Conservation (phyloP, 345 rosid genomes). For the Aethionema arabicum region DNA sequence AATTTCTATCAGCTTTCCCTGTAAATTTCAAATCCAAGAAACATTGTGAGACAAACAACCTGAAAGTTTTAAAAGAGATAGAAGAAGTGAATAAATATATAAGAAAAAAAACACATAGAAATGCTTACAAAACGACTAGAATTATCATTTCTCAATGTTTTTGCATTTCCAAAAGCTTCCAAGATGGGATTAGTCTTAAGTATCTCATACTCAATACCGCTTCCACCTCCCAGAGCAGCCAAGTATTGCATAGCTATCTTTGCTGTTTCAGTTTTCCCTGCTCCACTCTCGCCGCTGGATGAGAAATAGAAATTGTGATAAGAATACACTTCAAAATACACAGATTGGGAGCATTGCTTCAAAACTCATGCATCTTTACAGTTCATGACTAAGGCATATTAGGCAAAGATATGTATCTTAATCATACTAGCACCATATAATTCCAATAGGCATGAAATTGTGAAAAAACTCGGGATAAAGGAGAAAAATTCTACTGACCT, state of each 20-base stretch:
- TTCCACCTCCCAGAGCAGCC: slow-evolving; percentile 99
- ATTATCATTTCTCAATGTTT: slow-evolving; percentile 93
- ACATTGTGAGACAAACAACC: slow-evolving; percentile 13
- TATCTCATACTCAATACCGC: slow-evolving; percentile 96
- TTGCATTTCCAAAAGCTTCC: slow-evolving; percentile 99
- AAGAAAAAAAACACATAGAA: slow-evolving; percentile 27
- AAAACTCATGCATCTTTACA: slow-evolving; percentile 18
- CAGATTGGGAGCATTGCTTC: slow-evolving; percentile 9
- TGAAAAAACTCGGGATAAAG: slow-evolving; percentile 3
- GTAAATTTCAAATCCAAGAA: slow-evolving; percentile 32
- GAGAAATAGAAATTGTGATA: slow-evolving; percentile 35
- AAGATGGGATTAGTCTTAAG: slow-evolving; percentile 93
- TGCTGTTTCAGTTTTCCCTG: slow-evolving; percentile 99
- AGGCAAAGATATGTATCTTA: neutral
- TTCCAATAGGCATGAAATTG: slow-evolving; percentile 7
- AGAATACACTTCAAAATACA: slow-evolving; percentile 27
- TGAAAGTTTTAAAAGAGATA: neutral
- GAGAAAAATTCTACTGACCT: slow-evolving; percentile 55
- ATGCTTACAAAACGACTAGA: slow-evolving; percentile 97
- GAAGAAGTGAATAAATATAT: slow-evolving; percentile 2
- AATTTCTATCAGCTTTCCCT: slow-evolving; percentile 97
- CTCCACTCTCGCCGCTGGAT: slow-evolving; percentile 98
- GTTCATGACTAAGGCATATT: slow-evolving; percentile 7
- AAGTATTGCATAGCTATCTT: slow-evolving; percentile 99
- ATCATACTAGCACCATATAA: slow-evolving; percentile 5